Percentiles rank a stretch among this genome's conserved stretches.
phyloP scores from a whole-genome alignment of 306 rosid species.

The Purshia tridentata region DNA sequence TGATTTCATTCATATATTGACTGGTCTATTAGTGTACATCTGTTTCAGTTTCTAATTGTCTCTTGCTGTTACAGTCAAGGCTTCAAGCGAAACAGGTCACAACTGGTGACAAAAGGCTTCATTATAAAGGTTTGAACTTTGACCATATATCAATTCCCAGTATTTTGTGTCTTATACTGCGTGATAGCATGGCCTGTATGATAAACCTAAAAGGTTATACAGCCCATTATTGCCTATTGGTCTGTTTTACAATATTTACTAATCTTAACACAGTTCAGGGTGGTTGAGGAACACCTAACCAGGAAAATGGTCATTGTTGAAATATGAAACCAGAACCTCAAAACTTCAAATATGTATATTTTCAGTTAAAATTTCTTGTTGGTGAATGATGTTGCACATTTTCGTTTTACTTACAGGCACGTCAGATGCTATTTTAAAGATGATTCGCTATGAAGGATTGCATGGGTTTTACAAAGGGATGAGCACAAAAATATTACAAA shows the following conservation, averaged over 20 bases:
- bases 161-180: neutral
- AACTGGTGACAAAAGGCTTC: slow-evolving; percentile 68
- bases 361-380: neutral
- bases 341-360: neutral
- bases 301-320: no score
- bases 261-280: neutral
- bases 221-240: no score
- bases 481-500: slow-evolving; percentile 84
- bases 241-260: neutral
- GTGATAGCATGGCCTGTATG: neutral
- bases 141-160: neutral
- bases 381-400: neutral
- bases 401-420: slow-evolving; percentile 61
- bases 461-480: slow-evolving; percentile 91
- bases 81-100: slow-evolving; percentile 84
- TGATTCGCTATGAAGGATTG: slow-evolving; percentile 81
- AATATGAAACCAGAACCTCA: neutral
- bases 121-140: slow-evolving; percentile 65
- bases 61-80: slow-evolving; percentile 54
- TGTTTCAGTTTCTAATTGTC: neutral
- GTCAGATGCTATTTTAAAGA: slow-evolving; percentile 74
- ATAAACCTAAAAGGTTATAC: neutral
- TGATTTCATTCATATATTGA: neutral
- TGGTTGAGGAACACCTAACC: neutral
- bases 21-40: neutral